Base-by-base conservation (phyloP, 2,329 filamentous ascomycete species). In the Pyrenophora graminea region DNA sequence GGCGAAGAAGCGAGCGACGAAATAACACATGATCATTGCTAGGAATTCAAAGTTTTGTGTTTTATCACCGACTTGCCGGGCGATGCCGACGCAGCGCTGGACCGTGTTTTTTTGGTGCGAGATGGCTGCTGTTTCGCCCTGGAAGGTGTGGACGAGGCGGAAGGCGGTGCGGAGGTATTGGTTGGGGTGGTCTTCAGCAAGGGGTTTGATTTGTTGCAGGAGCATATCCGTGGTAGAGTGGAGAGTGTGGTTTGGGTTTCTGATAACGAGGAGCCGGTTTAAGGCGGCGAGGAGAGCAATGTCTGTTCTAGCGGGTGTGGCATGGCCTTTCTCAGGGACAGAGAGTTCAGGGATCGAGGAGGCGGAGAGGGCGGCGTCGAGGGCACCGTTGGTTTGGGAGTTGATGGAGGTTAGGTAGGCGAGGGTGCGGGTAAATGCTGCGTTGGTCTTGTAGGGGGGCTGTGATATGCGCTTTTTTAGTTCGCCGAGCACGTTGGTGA, bases 21-120 rank as follows among this genome's bases (percentile, higher is more conserved):
- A 95, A 58, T 94, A 86, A 61, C 86, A 91, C 52, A 97, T 83
- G 5, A 88, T 86, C 58, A 97, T 88, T 40, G 87, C 87, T n/a
- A 91, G 82, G 46, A 92, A 87, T 58, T 95, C 89, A 25, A 84
- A 84, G 69, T 96, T 96, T 47, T 80, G 80, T 7, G 88, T 85
- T 6, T 79, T 78, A 58, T 87, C 87, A 10, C 89, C 87, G 2
- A 85, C 84, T 33, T 82, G 81, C 36, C 96, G 81, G 2, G 91
- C 88, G 33, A 81, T 52, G 27, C 62, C 57, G 3, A 56, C 63
- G 2, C 63, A 59, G 6, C 53, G 80, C 54, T 90, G 85, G 46
- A 97, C 86, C 64, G 88, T 85, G 34, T 87, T 83, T 73, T 96
- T 97, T 48, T 89, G 86, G 55, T 88, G 84, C 52, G 90, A 85